Base-by-base conservation (phyloP, 2,329 filamentous ascomycete genomes). In the Aureobasidium sp. region DNA sequence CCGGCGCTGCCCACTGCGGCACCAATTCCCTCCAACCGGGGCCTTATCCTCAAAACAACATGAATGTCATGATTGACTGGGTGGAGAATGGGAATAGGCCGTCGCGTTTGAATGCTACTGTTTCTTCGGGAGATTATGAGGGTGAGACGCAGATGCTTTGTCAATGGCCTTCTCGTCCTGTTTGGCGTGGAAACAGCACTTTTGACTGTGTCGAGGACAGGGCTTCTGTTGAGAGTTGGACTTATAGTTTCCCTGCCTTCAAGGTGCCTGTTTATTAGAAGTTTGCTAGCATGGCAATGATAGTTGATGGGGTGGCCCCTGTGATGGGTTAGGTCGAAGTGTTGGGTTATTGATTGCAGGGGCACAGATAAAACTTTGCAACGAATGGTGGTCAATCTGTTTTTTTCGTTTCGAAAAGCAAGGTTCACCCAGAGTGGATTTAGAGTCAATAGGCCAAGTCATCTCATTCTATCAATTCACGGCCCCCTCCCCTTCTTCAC, bases 1-100 rank as follows among this genome's bases (percentile, higher is more conserved):
- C 78, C 0, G 77, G 77, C 21, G 78, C 73, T 0, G 76, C 67
- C 0, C 78, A 79, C 65, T 81, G 78, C 57, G 64, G 68, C 0
- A 61, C 65, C 29, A 79, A 77, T 64, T 54, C 63, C 4, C 63
- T 71, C 16, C 55, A 53, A 47, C 56, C 55, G 21, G 72, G 72
- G 0, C 67, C 66, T 2, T 73, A 68, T 61, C 70, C 71, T 1
- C 63, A 74, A 61, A 70, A 70, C 12, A 77, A 74, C 58, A 66
- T 77, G 57, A 66, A 69, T 57, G 68, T 63, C 2, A 64, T 77
- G 59, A 74, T 80, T 44, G 66, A 75, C 52, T 79, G 76, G 77
- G 76, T 77, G 0, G 76, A 79, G 66, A 70, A 74, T 11, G 73
- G 70, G 2, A 62, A 69, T 4, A 69, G 67, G 40, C 76, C 77